Base-by-base conservation (phyloP, 2,329 filamentous ascomycete species). In the Penicillium palitans region DNA sequence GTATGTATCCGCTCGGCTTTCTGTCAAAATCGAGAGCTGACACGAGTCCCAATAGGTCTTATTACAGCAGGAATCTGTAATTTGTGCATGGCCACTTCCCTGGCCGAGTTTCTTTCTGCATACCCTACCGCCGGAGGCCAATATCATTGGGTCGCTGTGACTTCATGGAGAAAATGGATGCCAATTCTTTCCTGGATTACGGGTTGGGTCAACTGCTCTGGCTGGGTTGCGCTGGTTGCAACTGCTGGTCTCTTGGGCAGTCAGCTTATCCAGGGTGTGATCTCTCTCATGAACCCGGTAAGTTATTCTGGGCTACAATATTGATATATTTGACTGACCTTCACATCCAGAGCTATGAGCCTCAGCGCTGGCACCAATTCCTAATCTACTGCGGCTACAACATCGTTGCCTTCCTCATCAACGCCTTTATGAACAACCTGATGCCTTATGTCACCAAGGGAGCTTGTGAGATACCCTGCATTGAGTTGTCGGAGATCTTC, bases 51-150 rank as follows among this genome's bases (percentile, higher is more conserved):
- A 39, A 15, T 13, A 75, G 73, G 75, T 52, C 74, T 88, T 29
- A 69, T 84, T 4, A 81, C 83, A 10, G 84, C 84, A 19, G 85
- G 87, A 50, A 66, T 90, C 47, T 90, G 88, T 76, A 91, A 90
- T 66, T 68, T 90, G 10, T 89, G 85, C 65, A 80, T 90, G 39
- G 86, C 88, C 6, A 82, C 85, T 9, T 89, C 86, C 4, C 79
- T 91, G 29, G 87, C 88, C 48, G 89, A 91, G 70, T 91, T 90
- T 68, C 77, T 90, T 10, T 87, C 85, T 0, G 85, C 86, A 0
- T 90, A 86, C 69, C 82, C 77, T 25, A 85, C 78, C 2, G 83
- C 83, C 3, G 83, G 83, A 62, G 86, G 84, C 15, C 83, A 88
- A 72, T 90, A 91, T 63, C 87, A 90, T 69, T 90, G 88, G 88